These are phyloP conservation scores for Conoideocrella luteorostrata DNA, from an alignment of 2,329 filamentous ascomycete genomes.

Conservation along the genomic window DNA sequence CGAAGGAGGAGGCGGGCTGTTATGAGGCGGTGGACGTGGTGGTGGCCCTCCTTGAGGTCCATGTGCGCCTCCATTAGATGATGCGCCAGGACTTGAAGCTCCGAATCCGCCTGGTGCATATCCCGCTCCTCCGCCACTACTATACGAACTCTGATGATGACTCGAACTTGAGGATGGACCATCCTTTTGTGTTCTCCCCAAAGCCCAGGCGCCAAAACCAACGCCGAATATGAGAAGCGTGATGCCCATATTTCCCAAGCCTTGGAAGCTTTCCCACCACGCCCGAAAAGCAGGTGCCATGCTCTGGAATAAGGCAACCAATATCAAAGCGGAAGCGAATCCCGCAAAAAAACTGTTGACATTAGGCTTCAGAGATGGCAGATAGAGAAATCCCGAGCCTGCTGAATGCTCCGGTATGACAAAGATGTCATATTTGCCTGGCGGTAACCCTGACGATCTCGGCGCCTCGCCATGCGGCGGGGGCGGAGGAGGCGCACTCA, in stretches of 20 bases:
- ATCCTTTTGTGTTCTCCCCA: conserved; percentile 32
- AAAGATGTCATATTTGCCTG: conserved; percentile 95
- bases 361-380: conserved; percentile 82
- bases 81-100: conserved; percentile 22
- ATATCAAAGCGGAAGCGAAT: conserved; percentile 67
- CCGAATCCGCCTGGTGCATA: conserved; percentile 22
- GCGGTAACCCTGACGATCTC: conserved; percentile 64
- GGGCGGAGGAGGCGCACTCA: conserved; percentile 66
- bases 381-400: conserved; percentile 83
- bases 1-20: conserved; percentile 9
- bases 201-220: conserved; percentile 70
- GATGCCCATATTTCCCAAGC: conserved; percentile 67
- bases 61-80: conserved; percentile 27
- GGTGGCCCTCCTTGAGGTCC: conserved; percentile 16
- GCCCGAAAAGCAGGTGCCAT: conserved; percentile 66
- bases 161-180: conserved; percentile 11
- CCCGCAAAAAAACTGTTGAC: conserved; percentile 88
- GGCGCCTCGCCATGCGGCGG: conserved; percentile 80
- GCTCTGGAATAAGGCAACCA: conserved; percentile 65
- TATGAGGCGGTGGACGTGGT: conserved; percentile 26
- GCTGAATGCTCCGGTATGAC: conserved; percentile 89
- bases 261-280: conserved; percentile 67
- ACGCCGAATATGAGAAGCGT: conserved; percentile 65
- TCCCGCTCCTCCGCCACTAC: conserved; percentile 12
- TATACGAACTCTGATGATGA: conserved; percentile 16